Evolutionary conservation across 140 eudicot species (phyloP).

Genomic region (Stevia rebaudiana): DNA sequence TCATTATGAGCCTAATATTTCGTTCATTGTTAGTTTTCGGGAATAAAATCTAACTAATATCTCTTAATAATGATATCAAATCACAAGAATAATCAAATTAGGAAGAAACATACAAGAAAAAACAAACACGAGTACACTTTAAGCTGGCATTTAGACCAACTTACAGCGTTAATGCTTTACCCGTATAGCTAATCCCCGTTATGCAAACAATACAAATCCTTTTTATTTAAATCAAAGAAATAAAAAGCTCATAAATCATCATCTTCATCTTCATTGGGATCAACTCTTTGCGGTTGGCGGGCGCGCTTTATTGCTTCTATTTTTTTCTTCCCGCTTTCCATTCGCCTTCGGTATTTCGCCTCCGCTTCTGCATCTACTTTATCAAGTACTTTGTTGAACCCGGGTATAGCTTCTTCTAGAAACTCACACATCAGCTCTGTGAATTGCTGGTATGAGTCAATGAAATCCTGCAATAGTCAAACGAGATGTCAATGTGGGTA

Average conservation of each 20-base stretch:
- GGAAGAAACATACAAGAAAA: neutral
- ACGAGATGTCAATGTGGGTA: neutral
- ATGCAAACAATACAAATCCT: neutral
- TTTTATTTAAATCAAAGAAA: neutral
- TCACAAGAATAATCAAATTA: neutral
- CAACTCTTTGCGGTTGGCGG: slow-evolving; percentile 17
- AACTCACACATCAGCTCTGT: slow-evolving; percentile 23
- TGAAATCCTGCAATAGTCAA: slow-evolving; percentile 26
- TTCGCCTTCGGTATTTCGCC: slow-evolving; percentile 23
- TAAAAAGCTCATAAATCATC: slow-evolving; percentile 15
- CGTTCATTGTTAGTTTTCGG: too few species aligned
- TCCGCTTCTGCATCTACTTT: slow-evolving; percentile 26
- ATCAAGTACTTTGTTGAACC: slow-evolving; percentile 26
- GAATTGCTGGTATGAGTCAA: slow-evolving; percentile 26
- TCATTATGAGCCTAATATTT: too few species aligned
- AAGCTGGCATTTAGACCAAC: neutral
- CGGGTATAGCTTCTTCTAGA: slow-evolving; percentile 23
- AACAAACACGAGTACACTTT: neutral
- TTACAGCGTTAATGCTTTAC: neutral
- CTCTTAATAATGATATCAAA: too few species aligned
- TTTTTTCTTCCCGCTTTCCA: slow-evolving; percentile 28
- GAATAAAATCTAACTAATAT: too few species aligned
- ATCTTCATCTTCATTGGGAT: slow-evolving; percentile 11
- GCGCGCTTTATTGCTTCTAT: slow-evolving; percentile 28
- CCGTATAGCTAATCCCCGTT: neutral